Evolutionary conservation across 2,329 filamentous ascomycete genomes (phyloP), one percentile per base, ranked within the genome.

Genomic region (Alternaria rosae): DNA sequence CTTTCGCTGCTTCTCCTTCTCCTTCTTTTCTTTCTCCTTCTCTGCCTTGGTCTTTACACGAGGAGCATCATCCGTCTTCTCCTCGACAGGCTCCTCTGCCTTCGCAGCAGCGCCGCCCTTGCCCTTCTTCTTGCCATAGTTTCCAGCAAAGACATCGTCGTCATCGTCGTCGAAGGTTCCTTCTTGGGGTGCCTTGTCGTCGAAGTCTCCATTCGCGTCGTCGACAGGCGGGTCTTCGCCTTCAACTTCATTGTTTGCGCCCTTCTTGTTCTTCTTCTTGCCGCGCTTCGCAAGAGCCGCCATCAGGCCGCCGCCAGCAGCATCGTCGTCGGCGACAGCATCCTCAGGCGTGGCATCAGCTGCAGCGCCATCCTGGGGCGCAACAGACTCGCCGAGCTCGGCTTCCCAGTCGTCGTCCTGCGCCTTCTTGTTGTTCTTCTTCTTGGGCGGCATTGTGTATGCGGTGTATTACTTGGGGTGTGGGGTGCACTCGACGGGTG

Each of bases 1-100:
- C 85, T 99, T 99, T 70, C 94, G 87, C 83, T 95, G 92, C 88
- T 99, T 99, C 85, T 99, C 95, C 64, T 93, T 89, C 84, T 99
- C 95, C 84, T 97, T 99, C 87, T 94, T 98, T 76, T 94, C 86
- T 82, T 93, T 97, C 80, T 99, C 95, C 84, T 99, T 99, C 84
- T 99, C 94, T 61, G 96, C 95, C 87, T 98, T 99, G 41, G 93
- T 97, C 83, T 98, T 89, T 51, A 98, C 86, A 57, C 89, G 73
- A 67, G 84, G 74, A 25, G 64, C 73, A 41, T 76, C 78, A 23
- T 72, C 75, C 78, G 79, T 80, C 53, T 78, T 73, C 53, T 78
- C 78, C 76, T 70, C 64, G 51, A 72, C 67, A 58, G 78, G 67
- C 61, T 75, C 68, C 55, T 82, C 75, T 78, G 79, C 70, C 75